phyloP scores from a whole-genome alignment of 768 basidiomycete species.

The Psilocybe subaeruginosa region DNA sequence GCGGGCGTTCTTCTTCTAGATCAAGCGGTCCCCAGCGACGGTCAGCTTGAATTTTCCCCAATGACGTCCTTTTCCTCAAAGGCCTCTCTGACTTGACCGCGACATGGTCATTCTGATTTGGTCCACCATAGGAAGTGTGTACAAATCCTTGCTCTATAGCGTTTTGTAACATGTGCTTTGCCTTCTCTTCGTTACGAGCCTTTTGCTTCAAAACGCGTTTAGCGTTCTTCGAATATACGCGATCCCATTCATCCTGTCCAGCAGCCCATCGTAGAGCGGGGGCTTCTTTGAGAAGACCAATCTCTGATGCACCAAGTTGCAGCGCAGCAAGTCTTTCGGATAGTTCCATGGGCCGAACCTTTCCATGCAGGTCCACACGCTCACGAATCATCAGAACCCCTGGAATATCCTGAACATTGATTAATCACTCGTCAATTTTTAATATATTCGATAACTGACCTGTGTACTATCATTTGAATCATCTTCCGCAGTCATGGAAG shows the following conservation, averaged over 20 bases:
- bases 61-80: constrained; percentile 13
- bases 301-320: constrained; percentile 51
- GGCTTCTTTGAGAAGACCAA: constrained; percentile 77
- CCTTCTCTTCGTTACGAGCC: constrained; percentile 46
- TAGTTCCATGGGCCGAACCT: constrained; percentile 66
- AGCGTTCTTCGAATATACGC: constrained; percentile 45
- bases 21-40: constrained; percentile 59
- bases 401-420: constrained; percentile 22
- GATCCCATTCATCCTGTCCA: constrained; percentile 67
- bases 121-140: constrained; percentile 18
- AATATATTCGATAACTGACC: background rate
- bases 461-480: background rate
- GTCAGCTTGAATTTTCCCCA: constrained; percentile 38
- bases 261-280: constrained; percentile 68
- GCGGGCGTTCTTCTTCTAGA: constrained; percentile 68
- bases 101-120: background rate
- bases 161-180: constrained; percentile 42
- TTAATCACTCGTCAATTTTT: background rate
- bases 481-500: background rate
- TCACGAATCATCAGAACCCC: constrained; percentile 65
- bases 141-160: constrained; percentile 51
- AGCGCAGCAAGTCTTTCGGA: constrained; percentile 55
- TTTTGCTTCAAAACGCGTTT: constrained; percentile 46
- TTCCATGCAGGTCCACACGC: constrained; percentile 66
- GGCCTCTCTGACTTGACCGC: background rate